Percentiles rank a stretch among this genome's conserved stretches.
phyloP scores from a whole-genome alignment of 805 yeast species.

The Limtongia smithiae region DNA sequence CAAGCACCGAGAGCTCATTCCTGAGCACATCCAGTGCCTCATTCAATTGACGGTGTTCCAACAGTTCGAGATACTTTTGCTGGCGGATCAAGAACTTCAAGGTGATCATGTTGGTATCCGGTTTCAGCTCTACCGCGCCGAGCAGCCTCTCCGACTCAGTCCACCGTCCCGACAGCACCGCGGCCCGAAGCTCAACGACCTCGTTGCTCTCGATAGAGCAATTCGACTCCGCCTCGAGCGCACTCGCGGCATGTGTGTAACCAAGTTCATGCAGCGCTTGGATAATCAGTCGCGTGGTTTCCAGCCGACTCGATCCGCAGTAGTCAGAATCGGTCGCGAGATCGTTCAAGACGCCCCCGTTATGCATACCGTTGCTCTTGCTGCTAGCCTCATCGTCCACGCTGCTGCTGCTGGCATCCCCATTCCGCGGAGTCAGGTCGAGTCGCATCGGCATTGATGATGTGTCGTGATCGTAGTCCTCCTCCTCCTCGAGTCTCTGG shows the following conservation, averaged over 20 bases:
- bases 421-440: neutral
- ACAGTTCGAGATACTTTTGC: constrained; percentile 45
- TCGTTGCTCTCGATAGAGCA: constrained; percentile 41
- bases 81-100: constrained; percentile 41
- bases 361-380: neutral
- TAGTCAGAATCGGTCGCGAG: constrained; percentile 19
- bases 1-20: constrained; percentile 38
- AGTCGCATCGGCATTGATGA: constrained; percentile 22
- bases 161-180: constrained; percentile 45
- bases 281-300: constrained; percentile 49
- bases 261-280: constrained; percentile 53
- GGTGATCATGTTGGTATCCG: constrained; percentile 29
- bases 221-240: constrained; percentile 42
- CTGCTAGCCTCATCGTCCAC: neutral
- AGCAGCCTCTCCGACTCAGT: constrained; percentile 39
- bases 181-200: constrained; percentile 42
- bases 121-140: constrained; percentile 31
- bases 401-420: too few relatives aligned
- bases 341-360: neutral
- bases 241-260: constrained; percentile 41
- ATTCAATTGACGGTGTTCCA: constrained; percentile 36
- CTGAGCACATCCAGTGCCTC: constrained; percentile 43
- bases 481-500: constrained; percentile 17
- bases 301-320: constrained; percentile 35
- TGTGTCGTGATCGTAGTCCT: neutral